Base-by-base conservation (phyloP, 805 yeast genomes). In the Brettanomyces sp. region DNA sequence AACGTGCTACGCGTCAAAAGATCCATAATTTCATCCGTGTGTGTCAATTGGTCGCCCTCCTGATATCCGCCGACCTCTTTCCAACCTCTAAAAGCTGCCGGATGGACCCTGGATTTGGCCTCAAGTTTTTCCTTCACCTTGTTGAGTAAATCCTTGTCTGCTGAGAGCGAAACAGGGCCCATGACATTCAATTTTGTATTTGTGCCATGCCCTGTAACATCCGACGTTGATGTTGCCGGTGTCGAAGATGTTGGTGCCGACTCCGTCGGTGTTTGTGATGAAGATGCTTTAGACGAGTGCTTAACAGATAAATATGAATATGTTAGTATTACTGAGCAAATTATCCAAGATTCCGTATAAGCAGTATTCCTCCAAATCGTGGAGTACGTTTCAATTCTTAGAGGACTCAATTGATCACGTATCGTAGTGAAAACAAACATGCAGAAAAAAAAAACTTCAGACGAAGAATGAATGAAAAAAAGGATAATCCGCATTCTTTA, bases 31-130 rank as follows among this genome's bases (percentile, higher is more conserved):
- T 82, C 85, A 60, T 87, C 95, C 35, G 82, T 85, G 7, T 77
- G 64, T 2, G 75, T 79, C 53, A 86, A 67, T 1, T 68, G 66
- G 60, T 84, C 90, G 38, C 75, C 73, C 47, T 79, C 79, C 58
- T 81, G 85, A 83, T 88, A 91, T 18, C 88, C 85, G 8, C 93
- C 91, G 44, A 86, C 89, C 63, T 90, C 96, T 60, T 83, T 86
- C 98, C 98, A 91, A 33, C 98, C 98, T 43, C 86, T 77, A 57
- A 76, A 84, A 3, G 91, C 77, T 25, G 85, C 84, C 46, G 73
- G 79, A 43, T 77, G 78, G 3, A 82, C 64, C 36, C 66, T 61
- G 60, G 87, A 62, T 39, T 60, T 58, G 0, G 48, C 55, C 36
- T 54, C 52, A 3, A 48, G 45, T 41, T 53, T 49, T 24, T 51